Base-by-base conservation (phyloP, 305 asterid species). In the Solanum aculeatissimum region DNA sequence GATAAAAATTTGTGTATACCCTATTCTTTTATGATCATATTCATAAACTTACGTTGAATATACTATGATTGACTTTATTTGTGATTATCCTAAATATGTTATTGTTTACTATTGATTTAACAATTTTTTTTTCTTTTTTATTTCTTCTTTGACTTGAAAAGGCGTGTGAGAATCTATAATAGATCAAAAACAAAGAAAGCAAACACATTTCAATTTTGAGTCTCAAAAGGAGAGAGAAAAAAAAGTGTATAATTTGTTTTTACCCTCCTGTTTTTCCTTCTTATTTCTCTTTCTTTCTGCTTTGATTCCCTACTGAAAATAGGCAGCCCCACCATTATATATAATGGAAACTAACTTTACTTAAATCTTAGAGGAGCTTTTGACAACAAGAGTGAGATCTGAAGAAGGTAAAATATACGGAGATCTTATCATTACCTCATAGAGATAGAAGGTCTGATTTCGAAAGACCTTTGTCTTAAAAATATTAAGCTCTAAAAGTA, bases 151-250 rank as follows among this genome's bases (percentile, higher is more conserved):
- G 99, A 93, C 98, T 91, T 92, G 89, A 91, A 91, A 87, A 92
- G 87, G 81, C 60, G 89, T 87, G 81, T 68, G 25, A 1, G 97
- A 93, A 91, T 95, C 93, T 92, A 47, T 84, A 83, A 83, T 92
- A 89, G 89, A 88, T 92, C 91, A 92, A 89, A 88, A 86, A 93
- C 90, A 91, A 89, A 91, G 91, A 89, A 95, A 94, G 93, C 90
- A 18, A 60, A 89, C 91, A 93, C 91, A 86, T 91, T 88, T 90
- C 90, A 89, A 88, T 90, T 91, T 85, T 87, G 84, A 91, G 74
- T 93, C 97, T 95, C 91, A 91, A 95, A 94, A 93, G 97, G 86
- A 92, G 96, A 92, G 97, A 91, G 92, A 86, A 58, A 85, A 90
- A 9, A 94, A 94, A 77, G 98, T 90, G 91, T 81, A 80, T 83